phyloP scores from a whole-genome alignment of 176 grass and related monocot genomes.

The Urochloa ruziziensis region DNA sequence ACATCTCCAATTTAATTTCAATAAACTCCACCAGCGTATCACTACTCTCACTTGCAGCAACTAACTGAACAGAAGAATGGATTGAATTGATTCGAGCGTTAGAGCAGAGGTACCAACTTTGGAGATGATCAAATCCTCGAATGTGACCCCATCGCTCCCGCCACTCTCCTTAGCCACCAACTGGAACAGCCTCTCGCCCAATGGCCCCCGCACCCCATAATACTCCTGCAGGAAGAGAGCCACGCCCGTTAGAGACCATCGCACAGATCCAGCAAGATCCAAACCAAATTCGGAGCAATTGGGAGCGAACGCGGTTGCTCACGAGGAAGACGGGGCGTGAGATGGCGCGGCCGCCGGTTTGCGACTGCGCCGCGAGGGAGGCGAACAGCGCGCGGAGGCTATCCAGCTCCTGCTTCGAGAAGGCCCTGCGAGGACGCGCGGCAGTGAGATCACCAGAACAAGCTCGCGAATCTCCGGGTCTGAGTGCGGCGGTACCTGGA shows the following conservation, averaged over 20 bases:
- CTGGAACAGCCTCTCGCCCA: constrained; percentile 74
- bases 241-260: background rate
- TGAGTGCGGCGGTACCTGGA: constrained; percentile 37
- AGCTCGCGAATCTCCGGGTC: background rate
- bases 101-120: constrained; percentile 51
- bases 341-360: constrained; percentile 54
- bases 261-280: constrained; percentile 18
- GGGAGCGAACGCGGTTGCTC: background rate
- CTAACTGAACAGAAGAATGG: background rate
- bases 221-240: constrained; percentile 48
- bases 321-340: constrained; percentile 75
- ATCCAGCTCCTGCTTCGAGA: constrained; percentile 82
- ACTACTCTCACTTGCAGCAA: background rate
- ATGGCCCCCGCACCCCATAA: constrained; percentile 50
- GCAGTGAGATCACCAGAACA: background rate
- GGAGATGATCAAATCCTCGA: constrained; percentile 69
- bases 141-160: constrained; percentile 53
- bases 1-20: background rate
- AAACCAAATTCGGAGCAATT: background rate
- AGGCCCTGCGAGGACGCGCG: constrained; percentile 49
- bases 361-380: constrained; percentile 67
- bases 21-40: background rate
- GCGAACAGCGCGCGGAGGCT: constrained; percentile 56
- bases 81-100: background rate
- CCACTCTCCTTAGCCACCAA: constrained; percentile 57